Percentiles rank a stretch among this genome's conserved stretches.
Evolutionary conservation across 176 grass and related monocot genomes (phyloP).

Genomic region (Carex parvula): DNA sequence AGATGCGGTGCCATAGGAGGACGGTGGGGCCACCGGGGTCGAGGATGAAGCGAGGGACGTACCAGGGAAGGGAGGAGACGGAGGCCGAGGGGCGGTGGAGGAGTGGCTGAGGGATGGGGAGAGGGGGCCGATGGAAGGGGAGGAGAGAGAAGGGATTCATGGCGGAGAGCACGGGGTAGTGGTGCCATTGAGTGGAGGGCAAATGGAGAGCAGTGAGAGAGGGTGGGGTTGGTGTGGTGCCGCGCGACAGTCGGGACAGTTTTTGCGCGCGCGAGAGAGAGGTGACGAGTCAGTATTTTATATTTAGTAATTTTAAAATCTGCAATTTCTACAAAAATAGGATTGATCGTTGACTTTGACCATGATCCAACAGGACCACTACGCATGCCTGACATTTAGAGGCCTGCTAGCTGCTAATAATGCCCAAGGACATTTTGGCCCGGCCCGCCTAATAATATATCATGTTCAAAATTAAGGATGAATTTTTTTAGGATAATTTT

Average conservation of each 20-base stretch:
- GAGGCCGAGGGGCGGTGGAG: background rate
- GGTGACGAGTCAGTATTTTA: background rate
- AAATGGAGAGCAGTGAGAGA: background rate
- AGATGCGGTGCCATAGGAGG: conserved; percentile 75
- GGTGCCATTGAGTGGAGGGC: conserved; percentile 5
- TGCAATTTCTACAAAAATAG: no score
- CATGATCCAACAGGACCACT: no score
- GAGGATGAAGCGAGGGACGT: conserved; percentile 60
- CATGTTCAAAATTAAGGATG: no score
- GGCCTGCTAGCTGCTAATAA: no score
- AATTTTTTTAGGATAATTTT: no score
- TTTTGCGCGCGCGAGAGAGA: background rate
- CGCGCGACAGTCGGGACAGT: background rate
- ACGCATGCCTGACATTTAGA: no score
- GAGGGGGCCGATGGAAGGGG: conserved; percentile 52
- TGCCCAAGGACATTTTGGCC: no score
- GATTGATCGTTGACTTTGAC: no score
- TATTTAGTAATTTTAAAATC: background rate
- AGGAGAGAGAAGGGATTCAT: conserved; percentile 55
- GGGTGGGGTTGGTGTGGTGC: background rate
- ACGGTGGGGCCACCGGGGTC: conserved; percentile 81
- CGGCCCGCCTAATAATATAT: no score
- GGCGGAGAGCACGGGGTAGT: conserved; percentile 29
- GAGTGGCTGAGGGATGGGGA: conserved; percentile 40
- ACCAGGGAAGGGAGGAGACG: background rate